A percentile compares a stretch with the other conserved stretches of the same genome.
phyloP scores from a whole-genome alignment of 2,329 filamentous ascomycete species.

The Pyrenophora seminiperda region DNA sequence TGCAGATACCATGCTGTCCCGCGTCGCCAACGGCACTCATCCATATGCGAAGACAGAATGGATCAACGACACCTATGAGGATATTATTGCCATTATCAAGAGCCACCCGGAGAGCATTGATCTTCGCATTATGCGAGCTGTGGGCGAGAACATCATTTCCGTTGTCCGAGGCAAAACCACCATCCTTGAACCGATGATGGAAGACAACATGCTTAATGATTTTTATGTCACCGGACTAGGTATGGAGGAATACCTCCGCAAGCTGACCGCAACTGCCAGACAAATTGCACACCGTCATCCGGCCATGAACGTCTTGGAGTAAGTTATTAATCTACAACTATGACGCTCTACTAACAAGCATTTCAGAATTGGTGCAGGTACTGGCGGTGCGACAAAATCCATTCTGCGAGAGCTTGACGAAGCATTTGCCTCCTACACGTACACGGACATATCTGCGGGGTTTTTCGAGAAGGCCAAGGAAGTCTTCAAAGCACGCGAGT shows the following conservation, averaged over 20 bases:
- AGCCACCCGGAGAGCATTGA: background rate
- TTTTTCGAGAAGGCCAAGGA: slow-evolving; percentile 17
- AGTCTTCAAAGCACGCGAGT: background rate
- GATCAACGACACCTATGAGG: background rate
- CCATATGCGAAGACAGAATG: background rate
- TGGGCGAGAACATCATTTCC: too few species aligned
- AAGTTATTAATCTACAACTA: too few species aligned
- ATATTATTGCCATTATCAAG: background rate
- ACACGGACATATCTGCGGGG: slow-evolving; percentile 27
- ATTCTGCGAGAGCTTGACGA: slow-evolving; percentile 3
- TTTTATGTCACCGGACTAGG: too few species aligned
- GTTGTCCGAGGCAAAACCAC: too few species aligned
- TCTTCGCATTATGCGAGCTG: background rate
- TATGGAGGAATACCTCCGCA: too few species aligned
- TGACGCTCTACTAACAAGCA: too few species aligned
- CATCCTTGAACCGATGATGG: too few species aligned
- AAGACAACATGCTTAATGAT: too few species aligned
- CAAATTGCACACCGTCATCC: slow-evolving; percentile 27
- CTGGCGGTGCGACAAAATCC: slow-evolving; percentile 7
- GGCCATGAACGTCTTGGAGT: slow-evolving; percentile 12
- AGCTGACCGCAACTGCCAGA: background rate
- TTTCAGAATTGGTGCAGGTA: slow-evolving; percentile 24
- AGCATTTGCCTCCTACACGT: slow-evolving; percentile 20
- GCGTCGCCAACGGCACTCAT: background rate
- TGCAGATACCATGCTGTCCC: too few species aligned